Evolutionary conservation across 495 filamentous ascomycete species (phyloP).

Genomic region (Aspergillus asperescens): DNA sequence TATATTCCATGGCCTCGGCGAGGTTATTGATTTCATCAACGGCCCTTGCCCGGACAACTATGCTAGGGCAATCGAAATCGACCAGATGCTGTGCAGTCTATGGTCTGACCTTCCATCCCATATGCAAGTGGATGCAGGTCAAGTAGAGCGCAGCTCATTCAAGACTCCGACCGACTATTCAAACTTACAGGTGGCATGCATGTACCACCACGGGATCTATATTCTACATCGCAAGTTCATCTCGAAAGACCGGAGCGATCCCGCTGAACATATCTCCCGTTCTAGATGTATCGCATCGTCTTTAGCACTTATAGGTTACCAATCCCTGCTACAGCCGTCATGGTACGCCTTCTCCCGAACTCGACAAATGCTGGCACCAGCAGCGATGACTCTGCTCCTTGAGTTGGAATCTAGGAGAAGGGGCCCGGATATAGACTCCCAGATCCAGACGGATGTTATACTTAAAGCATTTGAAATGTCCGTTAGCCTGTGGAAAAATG

Average conservation of each 20-base stretch:
- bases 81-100: background rate
- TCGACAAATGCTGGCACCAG: slow-evolving; percentile 5
- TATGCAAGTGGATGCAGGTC: background rate
- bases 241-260: background rate
- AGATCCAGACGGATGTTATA: no score
- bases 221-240: slow-evolving; percentile 8
- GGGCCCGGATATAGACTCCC: background rate
- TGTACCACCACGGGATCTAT: slow-evolving; percentile 13
- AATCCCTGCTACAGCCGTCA: background rate
- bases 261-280: background rate
- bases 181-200: background rate
- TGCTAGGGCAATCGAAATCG: background rate
- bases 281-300: slow-evolving; percentile 7
- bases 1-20: slow-evolving; percentile 1
- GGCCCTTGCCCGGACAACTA: background rate
- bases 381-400: slow-evolving; percentile 4
- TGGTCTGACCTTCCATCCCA: slow-evolving; percentile 5
- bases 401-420: slow-evolving; percentile 4
- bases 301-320: background rate
- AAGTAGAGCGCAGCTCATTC: background rate
- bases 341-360: slow-evolving; percentile 8
- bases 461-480: background rate
- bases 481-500: no score
- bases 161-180: background rate
- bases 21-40: slow-evolving; percentile 5